These are phyloP conservation scores for Penicillium nordicum DNA, from an alignment of 2,329 filamentous ascomycete genomes.

Conservation along the genomic window DNA sequence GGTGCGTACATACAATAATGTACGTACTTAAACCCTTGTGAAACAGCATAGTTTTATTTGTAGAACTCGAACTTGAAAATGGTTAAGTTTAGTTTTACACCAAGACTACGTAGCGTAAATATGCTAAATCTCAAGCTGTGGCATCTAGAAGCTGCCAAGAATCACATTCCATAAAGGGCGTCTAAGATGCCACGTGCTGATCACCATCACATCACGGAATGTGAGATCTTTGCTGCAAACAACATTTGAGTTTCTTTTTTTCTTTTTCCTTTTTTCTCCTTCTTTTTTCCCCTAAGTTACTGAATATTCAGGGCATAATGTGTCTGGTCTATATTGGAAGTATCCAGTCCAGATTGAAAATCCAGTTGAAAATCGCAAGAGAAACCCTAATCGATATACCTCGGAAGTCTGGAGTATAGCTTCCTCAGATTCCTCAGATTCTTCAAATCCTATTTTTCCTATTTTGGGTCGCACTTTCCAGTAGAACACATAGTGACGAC, in stretches of 20 bases:
- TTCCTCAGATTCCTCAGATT: not conserved
- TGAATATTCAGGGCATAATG: not conserved
- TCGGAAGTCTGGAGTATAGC: not conserved
- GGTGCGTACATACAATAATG: not conserved
- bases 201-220: conserved; percentile 3
- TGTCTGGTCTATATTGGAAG: not conserved
- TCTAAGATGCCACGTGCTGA: conserved; percentile 1
- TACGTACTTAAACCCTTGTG: not conserved
- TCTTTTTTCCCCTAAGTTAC: not conserved
- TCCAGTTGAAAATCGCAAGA: not conserved
- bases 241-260: not conserved
- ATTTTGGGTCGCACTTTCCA: not conserved
- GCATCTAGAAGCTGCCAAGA: not conserved
- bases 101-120: not conserved
- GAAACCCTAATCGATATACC: not conserved
- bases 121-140: not conserved
- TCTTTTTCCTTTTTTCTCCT: too few relatives aligned
- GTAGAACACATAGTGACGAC: not conserved
- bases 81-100: not conserved
- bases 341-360: not conserved
- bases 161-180: not conserved
- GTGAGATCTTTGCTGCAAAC: conserved; percentile 2
- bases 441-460: not conserved
- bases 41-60: not conserved
- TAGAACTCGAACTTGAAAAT: not conserved